Base-by-base conservation (phyloP, 768 basidiomycete genomes). In the Mycena capillaripes region DNA sequence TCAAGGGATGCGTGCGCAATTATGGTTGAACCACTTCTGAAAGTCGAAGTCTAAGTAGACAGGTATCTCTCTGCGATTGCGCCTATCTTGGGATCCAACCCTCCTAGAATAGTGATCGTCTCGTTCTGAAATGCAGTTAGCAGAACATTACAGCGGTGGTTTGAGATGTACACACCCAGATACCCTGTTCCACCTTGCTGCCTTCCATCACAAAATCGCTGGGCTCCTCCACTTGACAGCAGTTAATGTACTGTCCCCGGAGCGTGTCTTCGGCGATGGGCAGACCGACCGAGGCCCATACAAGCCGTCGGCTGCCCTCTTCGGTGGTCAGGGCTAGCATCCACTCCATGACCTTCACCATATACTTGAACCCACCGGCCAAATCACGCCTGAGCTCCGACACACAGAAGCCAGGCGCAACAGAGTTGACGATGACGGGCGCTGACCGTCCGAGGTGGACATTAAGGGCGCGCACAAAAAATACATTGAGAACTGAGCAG, bases 351-450 rank as follows among this genome's bases (percentile, higher is more conserved):
- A 66, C 7, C 50, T 55, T 40, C 34, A 53, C 46, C 17, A 56
- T 34, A 12, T 48, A n/a, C 30, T 59, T 65, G 34, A 48, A 30
- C 25, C 16, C 11, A 21, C 64, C 53, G 17, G 64, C 14, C n/a
- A 71, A 32, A 17, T 66, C 32, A 16, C 76, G 77, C 12, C 72
- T 61, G 40, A 83, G 65, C 27, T 72, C 61, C 11, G 82, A 82
- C 42, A 77, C 63, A 50, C 81, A 83, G 58, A 71, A 81, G 2
- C 83, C 84, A 4, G 83, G 83, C 23, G 66, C 75, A 52, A 77
- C 72, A 8, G 78, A 72, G 40, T 76, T 76, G 7, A 79, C 77
- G 1, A 75, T 79, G 53, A 83, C 58, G 1, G 80, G 74, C 0
- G 77, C 64, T 30, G 58, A 44, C 6, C 76, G 70, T 19, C 72